Percentiles rank a stretch among this genome's conserved stretches.
These are phyloP conservation scores for Penstemon eatonii DNA, from an alignment of 257 asterid genomes.

Conservation along the genomic window DNA sequence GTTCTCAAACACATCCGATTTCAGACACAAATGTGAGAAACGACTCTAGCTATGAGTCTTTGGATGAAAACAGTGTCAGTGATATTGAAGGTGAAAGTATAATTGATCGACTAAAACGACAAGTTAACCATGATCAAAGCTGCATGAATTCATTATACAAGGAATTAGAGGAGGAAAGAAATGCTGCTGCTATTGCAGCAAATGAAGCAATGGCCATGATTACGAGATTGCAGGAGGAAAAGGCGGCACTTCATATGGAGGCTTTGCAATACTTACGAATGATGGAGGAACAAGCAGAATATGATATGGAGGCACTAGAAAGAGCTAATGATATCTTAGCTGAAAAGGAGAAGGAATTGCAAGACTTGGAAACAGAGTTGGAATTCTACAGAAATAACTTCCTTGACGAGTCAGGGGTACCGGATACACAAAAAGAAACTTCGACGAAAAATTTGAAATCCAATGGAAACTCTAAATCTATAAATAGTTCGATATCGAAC, in stretches of 20 bases:
- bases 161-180: slow-evolving; percentile 90
- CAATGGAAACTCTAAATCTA: slow-evolving; percentile 26
- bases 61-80: slow-evolving; percentile 38
- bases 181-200: slow-evolving; percentile 77
- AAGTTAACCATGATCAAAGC: slow-evolving; percentile 52
- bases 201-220: slow-evolving; percentile 94
- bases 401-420: slow-evolving; percentile 35
- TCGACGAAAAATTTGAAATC: slow-evolving; percentile 22
- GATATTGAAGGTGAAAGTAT: slow-evolving; percentile 60
- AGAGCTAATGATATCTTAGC: slow-evolving; percentile 75
- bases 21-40: slow-evolving; percentile 36
- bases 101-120: slow-evolving; percentile 51
- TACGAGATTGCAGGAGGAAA: slow-evolving; percentile 91
- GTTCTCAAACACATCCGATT: slow-evolving; percentile 33
- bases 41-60: slow-evolving; percentile 37
- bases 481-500: slow-evolving; percentile 30
- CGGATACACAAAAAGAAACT: slow-evolving; percentile 29
- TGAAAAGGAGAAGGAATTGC: slow-evolving; percentile 83
- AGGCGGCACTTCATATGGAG: slow-evolving; percentile 91
- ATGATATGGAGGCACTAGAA: slow-evolving; percentile 81
- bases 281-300: slow-evolving; percentile 98
- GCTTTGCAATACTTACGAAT: slow-evolving; percentile 84
- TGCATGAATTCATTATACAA: slow-evolving; percentile 54
- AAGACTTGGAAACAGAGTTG: slow-evolving; percentile 73
- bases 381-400: slow-evolving; percentile 48